A percentile compares a stretch with the other conserved stretches of the same genome.
Conservation (phyloP, 192 early-diverging fungal genomes). For the Mortierella hygrophila region DNA sequence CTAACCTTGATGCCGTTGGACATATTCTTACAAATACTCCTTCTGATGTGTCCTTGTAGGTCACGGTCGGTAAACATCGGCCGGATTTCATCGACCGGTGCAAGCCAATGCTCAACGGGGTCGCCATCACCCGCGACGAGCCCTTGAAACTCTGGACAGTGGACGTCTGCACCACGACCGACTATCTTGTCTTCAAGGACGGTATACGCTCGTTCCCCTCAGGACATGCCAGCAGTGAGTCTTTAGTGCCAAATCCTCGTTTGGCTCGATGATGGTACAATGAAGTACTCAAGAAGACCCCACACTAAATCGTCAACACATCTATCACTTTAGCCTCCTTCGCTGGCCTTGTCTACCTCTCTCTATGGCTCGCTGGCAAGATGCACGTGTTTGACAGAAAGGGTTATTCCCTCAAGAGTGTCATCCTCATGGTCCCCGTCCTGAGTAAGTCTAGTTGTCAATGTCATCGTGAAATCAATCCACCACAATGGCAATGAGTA, state of each 20-base stretch:
- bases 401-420: constrained; percentile 77
- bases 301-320: neutral
- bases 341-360: constrained; percentile 75
- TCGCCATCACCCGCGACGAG: constrained; percentile 22
- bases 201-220: constrained; percentile 89
- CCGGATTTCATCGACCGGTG: constrained; percentile 63
- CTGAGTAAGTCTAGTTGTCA: constrained; percentile 16
- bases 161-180: constrained; percentile 68
- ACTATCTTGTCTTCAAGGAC: constrained; percentile 69
- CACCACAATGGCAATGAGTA: neutral
- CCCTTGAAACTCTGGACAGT: constrained; percentile 68
- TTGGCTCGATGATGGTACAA: neutral
- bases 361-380: constrained; percentile 80
- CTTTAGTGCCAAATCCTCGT: neutral
- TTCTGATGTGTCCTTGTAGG: constrained; percentile 15
- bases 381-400: constrained; percentile 75
- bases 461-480: neutral
- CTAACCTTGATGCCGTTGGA: neutral
- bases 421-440: constrained; percentile 69
- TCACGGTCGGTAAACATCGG: constrained; percentile 60
- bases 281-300: neutral
- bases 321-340: constrained; percentile 63
- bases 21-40: neutral
- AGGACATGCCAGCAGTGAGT: constrained; percentile 84
- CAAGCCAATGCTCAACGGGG: constrained; percentile 49